These are phyloP conservation scores for Trichophyton schoenleinii DNA, from an alignment of 2,329 filamentous ascomycete genomes.

Conservation along the genomic window DNA sequence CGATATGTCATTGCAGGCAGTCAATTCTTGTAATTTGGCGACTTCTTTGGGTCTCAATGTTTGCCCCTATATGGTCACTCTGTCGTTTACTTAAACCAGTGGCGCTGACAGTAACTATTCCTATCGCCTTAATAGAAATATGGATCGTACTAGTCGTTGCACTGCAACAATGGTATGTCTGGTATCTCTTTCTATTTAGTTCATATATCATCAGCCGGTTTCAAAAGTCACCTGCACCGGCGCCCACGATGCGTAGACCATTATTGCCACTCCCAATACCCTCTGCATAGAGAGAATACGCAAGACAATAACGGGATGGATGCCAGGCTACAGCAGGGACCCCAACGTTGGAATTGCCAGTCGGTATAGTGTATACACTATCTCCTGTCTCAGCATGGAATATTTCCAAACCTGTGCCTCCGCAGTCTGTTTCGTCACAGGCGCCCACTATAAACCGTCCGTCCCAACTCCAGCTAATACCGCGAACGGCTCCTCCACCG, in stretches of 20 bases:
- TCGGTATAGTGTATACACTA: conserved; percentile 35
- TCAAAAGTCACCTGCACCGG: conserved; percentile 26
- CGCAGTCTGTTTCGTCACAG: conserved; percentile 35
- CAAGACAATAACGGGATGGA: conserved; percentile 38
- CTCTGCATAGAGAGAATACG: conserved; percentile 36
- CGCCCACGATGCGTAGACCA: conserved; percentile 38
- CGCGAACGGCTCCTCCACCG: conserved; percentile 34
- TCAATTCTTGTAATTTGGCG: too few relatives aligned
- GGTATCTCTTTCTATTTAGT: too few relatives aligned
- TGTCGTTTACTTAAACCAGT: too few relatives aligned
- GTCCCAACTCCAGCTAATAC: conserved; percentile 40
- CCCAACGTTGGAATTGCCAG: conserved; percentile 25
- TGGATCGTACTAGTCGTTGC: too few relatives aligned
- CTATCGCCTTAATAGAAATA: too few relatives aligned
- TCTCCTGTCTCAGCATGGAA: conserved; percentile 40
- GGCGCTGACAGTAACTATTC: too few relatives aligned
- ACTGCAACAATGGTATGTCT: too few relatives aligned
- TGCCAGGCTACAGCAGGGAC: conserved; percentile 40
- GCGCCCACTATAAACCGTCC: conserved; percentile 38
- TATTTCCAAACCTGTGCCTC: conserved; percentile 35
- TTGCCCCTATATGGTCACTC: too few relatives aligned
- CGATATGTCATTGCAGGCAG: too few relatives aligned
- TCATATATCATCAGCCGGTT: not conserved
- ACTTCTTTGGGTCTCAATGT: too few relatives aligned
- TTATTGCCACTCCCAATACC: conserved; percentile 27